These are phyloP conservation scores for Phlyctochytrium planicorne DNA, from an alignment of 192 early-diverging fungal genomes.

Conservation along the genomic window DNA sequence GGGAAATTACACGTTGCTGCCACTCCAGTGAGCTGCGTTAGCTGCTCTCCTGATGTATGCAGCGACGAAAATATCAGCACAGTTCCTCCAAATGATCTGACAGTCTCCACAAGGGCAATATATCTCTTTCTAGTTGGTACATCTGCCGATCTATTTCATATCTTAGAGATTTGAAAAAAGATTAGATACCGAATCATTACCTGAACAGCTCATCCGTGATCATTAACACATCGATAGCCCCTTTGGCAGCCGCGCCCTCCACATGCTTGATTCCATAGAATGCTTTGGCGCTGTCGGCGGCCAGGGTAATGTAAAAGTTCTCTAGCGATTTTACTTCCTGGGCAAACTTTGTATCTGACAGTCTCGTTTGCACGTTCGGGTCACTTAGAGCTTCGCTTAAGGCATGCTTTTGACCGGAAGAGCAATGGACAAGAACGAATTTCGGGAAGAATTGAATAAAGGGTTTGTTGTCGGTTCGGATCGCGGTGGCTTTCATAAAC, in stretches of 20 bases:
- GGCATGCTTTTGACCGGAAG: slow-evolving; percentile 96
- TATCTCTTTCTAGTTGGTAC: slow-evolving; percentile 81
- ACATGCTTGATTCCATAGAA: slow-evolving; percentile 89
- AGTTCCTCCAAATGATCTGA: slow-evolving; percentile 70
- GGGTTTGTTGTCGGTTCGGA: slow-evolving; percentile 73
- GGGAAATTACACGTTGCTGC: slow-evolving; percentile 92
- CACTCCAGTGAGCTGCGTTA: slow-evolving; percentile 91
- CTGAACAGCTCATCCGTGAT: slow-evolving; percentile 93
- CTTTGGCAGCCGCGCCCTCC: slow-evolving; percentile 74
- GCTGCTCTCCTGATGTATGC: slow-evolving; percentile 94
- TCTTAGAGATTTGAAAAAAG: not conserved
- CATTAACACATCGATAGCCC: slow-evolving; percentile 84
- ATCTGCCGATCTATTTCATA: slow-evolving; percentile 68
- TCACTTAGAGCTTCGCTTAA: slow-evolving; percentile 91
- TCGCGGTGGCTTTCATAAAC: slow-evolving; percentile 82
- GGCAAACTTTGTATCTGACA: slow-evolving; percentile 91
- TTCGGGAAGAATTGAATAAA: slow-evolving; percentile 85
- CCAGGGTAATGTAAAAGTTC: slow-evolving; percentile 87
- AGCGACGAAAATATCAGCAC: slow-evolving; percentile 88
- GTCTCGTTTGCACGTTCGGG: slow-evolving; percentile 67
- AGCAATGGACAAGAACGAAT: slow-evolving; percentile 87
- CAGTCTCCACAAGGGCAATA: slow-evolving; percentile 81
- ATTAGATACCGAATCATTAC: slow-evolving; percentile 29
- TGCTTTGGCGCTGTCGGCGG: slow-evolving; percentile 82
- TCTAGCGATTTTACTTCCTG: slow-evolving; percentile 80